Base-by-base conservation (phyloP, 2,329 filamentous ascomycete genomes). In the Ceratocystis huliohia region DNA sequence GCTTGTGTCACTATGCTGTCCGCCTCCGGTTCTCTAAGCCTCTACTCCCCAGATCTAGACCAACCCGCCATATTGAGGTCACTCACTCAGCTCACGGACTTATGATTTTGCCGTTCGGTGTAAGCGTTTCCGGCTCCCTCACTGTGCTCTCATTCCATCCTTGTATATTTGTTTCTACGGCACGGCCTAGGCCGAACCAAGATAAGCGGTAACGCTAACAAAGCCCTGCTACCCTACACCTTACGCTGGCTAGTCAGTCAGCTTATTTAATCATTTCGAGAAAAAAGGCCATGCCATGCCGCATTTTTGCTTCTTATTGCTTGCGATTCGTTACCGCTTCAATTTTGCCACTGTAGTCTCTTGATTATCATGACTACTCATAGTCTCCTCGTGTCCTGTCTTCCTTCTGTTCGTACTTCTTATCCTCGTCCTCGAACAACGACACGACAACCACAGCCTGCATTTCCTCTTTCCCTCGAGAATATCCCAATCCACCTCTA, bases 91-190 rank as follows among this genome's bases (percentile, higher is more conserved):
- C 33, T 37, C 17, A 50, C 22, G 17, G 17, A 8, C 17, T 22
- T 30, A 8, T 59, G 53, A 33, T 10, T 59, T 59, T 59, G 53
- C 53, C 53, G 25, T 59, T 59, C 28, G 25, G 25, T 33, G 53
- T 59, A 59, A 59, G 53, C 53, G 53, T n/a, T 33, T 37, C 53
- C 33, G 53, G 53, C 7, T 59, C 53, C 53, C 53, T 59, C 53
- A 28, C 28, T 59, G 53, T 37, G 5, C 5, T 17, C n/a, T 57
- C 25, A 8, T 33, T 57, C 25, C 53, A n/a, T 13, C 13, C 15
- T n/a, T n/a, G 5, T n/a, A 50, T 25, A 15, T 53, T 20, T 53
- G 48, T 15, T 25, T 53, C 13, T 3, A n/a, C 15, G 8, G 53
- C 7, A 20, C 15, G 8, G 53, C 7, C 25, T 37, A 59, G 53